phyloP scores from a whole-genome alignment of 169 alveolate species.

The Plasmodium adleri region DNA sequence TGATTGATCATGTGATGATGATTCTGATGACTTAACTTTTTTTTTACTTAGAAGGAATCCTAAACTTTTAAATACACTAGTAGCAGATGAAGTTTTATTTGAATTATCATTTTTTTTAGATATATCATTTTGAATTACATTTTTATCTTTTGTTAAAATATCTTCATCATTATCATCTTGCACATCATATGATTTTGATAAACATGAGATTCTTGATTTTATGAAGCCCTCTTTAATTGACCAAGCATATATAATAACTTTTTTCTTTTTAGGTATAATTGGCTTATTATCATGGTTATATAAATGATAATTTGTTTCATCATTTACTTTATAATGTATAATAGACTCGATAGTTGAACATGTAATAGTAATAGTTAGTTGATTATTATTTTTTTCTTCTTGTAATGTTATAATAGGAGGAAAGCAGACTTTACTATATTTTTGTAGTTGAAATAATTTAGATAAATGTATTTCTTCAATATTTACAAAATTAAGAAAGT shows the following conservation, averaged over 20 bases:
- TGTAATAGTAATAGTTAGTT: conserved; percentile 27
- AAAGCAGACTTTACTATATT: conserved; percentile 77
- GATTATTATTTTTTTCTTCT: conserved; percentile 60
- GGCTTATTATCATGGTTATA: conserved; percentile 54
- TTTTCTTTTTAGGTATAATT: conserved; percentile 33
- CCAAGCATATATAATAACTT: conserved; percentile 60
- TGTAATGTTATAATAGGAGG: conserved; percentile 81
- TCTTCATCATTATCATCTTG: conserved; percentile 18
- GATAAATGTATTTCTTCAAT: conserved; percentile 84
- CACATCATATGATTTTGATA: conserved; percentile 64
- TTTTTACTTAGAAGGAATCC: conserved; percentile 58
- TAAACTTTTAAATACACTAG: conserved; percentile 65
- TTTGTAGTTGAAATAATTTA: conserved; percentile 78
- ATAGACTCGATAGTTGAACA: conserved; percentile 48
- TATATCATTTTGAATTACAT: not conserved
- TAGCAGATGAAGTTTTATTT: conserved; percentile 12
- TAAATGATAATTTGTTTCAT: conserved; percentile 34
- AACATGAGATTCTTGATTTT: conserved; percentile 62
- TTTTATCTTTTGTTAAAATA: not conserved
- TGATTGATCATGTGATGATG: conserved; percentile 62
- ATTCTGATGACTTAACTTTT: conserved; percentile 11
- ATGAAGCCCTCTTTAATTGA: conserved; percentile 47
- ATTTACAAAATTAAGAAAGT: conserved; percentile 82
- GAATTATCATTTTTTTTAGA: conserved; percentile 5
- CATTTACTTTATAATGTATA: conserved; percentile 42